Percentiles rank a stretch among this genome's conserved stretches.
Conservation (phyloP, 2,329 filamentous ascomycete genomes). For the Penicillium olsonii region DNA sequence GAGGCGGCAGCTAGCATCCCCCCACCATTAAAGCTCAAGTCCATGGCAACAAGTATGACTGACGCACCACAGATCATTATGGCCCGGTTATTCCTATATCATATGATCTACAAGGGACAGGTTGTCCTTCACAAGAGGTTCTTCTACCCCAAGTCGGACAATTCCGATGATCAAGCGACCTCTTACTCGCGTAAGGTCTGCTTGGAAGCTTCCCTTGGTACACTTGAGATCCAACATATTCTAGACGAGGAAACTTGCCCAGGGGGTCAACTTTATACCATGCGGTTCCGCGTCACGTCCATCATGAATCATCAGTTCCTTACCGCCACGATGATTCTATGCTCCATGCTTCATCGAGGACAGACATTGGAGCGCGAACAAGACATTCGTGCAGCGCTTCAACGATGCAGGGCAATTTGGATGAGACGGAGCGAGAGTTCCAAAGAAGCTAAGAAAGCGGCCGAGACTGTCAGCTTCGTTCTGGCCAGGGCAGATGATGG, state of each 20-base stretch:
- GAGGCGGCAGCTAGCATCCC: constrained; percentile 13
- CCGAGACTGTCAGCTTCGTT: constrained; percentile 1
- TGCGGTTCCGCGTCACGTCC: constrained; percentile 60
- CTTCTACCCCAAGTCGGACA: constrained; percentile 20
- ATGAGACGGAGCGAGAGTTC: neutral
- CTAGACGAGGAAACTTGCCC: constrained; percentile 54
- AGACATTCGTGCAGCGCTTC: constrained; percentile 14
- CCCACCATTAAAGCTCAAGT: constrained; percentile 16
- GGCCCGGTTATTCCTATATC: constrained; percentile 20
- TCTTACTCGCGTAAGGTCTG: constrained; percentile 33
- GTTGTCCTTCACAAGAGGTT: constrained; percentile 25
- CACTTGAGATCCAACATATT: constrained; percentile 51
- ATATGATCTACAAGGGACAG: constrained; percentile 26
- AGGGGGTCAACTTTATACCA: constrained; percentile 53
- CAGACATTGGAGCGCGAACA: constrained; percentile 8
- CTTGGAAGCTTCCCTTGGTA: constrained; percentile 48
- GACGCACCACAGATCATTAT: constrained; percentile 26
- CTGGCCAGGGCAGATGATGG: neutral
- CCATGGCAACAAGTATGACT: constrained; percentile 20
- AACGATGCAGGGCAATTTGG: neutral
- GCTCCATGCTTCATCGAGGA: constrained; percentile 29
- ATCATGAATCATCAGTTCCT: constrained; percentile 62
- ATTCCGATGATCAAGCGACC: constrained; percentile 7
- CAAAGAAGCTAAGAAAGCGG: constrained; percentile 1
- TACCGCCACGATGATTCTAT: constrained; percentile 60